Evolutionary conservation across 2,329 filamentous ascomycete genomes (phyloP).

Genomic region (Penicillium sp.): DNA sequence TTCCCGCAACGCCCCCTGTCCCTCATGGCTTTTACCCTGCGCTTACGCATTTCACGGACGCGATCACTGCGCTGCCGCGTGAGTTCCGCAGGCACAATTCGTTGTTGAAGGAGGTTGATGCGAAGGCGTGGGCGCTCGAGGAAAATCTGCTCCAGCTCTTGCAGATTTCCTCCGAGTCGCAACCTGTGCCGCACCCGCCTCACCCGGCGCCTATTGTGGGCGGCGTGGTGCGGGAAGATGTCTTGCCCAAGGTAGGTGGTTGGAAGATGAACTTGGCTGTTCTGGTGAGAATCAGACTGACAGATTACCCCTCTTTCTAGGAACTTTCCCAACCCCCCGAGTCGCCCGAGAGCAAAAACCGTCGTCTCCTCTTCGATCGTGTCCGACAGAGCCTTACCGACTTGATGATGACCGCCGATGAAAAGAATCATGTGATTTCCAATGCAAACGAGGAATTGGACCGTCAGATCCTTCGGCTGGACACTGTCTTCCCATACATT

Average conservation of each 20-base stretch:
- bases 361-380: slow-evolving; percentile 74
- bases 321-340: slow-evolving; percentile 36
- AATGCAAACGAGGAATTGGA: slow-evolving; percentile 89
- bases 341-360: slow-evolving; percentile 42
- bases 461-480: slow-evolving; percentile 80
- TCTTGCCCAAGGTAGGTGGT: slow-evolving; percentile 34
- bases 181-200: slow-evolving; percentile 38
- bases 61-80: slow-evolving; percentile 87
- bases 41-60: slow-evolving; percentile 80
- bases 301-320: slow-evolving; percentile 24
- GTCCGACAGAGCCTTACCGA: slow-evolving; percentile 78
- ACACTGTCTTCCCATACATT: slow-evolving; percentile 84
- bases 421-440: slow-evolving; percentile 95
- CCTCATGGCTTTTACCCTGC: slow-evolving; percentile 64
- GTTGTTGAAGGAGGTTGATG: slow-evolving; percentile 94
- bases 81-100: slow-evolving; percentile 96
- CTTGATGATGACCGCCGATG: slow-evolving; percentile 87
- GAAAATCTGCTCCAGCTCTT: slow-evolving; percentile 78
- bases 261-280: background rate
- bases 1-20: slow-evolving; percentile 36
- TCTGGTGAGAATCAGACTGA: slow-evolving; percentile 5
- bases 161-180: slow-evolving; percentile 43
- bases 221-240: slow-evolving; percentile 41
- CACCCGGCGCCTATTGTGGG: slow-evolving; percentile 43
- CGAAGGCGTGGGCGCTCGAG: slow-evolving; percentile 89